These are phyloP conservation scores for Metschnikowia baotianmanensis DNA, from an alignment of 805 yeast species.

Conservation along the genomic window DNA sequence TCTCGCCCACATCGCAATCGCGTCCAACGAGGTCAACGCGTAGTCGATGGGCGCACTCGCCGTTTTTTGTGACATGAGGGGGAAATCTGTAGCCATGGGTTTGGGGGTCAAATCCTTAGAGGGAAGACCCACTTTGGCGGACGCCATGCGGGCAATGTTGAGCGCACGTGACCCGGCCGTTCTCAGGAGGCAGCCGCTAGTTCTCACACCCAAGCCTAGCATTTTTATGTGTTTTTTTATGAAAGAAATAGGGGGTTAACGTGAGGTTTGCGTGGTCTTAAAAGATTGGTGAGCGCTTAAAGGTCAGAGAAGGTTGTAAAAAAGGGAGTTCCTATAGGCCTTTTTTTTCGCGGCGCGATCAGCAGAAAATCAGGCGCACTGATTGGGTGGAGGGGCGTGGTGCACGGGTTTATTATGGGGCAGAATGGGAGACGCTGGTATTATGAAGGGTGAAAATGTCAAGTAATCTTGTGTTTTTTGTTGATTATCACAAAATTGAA, in stretches of 20 bases:
- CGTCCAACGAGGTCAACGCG: conserved; percentile 77
- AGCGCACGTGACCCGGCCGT: conserved; percentile 1
- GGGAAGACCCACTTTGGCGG: conserved; percentile 25
- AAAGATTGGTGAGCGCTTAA: no score
- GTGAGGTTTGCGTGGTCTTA: no score
- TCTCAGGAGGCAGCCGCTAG: conserved; percentile 22
- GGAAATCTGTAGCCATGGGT: conserved; percentile 61
- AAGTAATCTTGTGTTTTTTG: no score
- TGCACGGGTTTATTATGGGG: conserved; percentile 14
- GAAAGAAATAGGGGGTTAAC: not conserved
- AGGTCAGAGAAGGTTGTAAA: conserved; percentile 8
- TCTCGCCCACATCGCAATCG: conserved; percentile 86
- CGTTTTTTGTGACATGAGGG: conserved; percentile 63
- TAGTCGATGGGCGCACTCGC: conserved; percentile 63
- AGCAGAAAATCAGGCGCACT: conserved; percentile 34
- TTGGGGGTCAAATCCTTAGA: conserved; percentile 49
- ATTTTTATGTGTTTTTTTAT: conserved; percentile 9
- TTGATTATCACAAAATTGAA: no score
- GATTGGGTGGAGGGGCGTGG: conserved; percentile 31
- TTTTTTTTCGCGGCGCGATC: conserved; percentile 24
- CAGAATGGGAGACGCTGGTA: no score
- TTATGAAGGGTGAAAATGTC: no score
- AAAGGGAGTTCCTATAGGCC: no score
- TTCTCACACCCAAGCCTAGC: conserved; percentile 30
- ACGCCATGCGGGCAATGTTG: conserved; percentile 21